Conservation (phyloP, 305 asterid species). For the Fraxinus nigra region DNA sequence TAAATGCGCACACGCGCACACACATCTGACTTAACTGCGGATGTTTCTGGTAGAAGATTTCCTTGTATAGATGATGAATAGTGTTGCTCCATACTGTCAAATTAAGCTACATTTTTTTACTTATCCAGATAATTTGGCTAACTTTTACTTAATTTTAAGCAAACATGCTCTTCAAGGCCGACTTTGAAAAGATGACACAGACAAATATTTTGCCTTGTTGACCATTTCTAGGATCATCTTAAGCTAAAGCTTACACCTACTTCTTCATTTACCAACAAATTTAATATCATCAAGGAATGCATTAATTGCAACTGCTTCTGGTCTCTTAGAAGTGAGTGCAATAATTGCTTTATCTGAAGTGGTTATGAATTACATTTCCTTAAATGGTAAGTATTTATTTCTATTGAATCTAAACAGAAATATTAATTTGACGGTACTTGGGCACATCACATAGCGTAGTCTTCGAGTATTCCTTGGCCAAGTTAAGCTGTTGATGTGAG, state of each 20-base stretch:
- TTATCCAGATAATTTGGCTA: neutral
- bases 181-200: neutral
- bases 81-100: neutral
- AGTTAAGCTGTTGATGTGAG: neutral
- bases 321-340: conserved; percentile 17
- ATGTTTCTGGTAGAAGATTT: neutral
- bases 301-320: conserved; percentile 24
- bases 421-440: neutral
- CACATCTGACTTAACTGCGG: neutral
- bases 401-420: neutral
- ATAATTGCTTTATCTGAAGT: conserved; percentile 22
- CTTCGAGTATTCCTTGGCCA: neutral
- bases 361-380: conserved; percentile 9
- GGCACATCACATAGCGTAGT: neutral
- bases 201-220: neutral
- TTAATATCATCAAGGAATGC: conserved; percentile 22
- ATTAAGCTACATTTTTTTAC: no score
- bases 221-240: neutral
- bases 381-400: conserved; percentile 4
- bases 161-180: neutral
- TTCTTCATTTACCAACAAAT: conserved; percentile 26
- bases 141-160: neutral
- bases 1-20: neutral
- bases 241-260: conserved; percentile 5
- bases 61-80: neutral